These are phyloP conservation scores for Mangifera indica DNA, from an alignment of 345 rosid species.

Conservation along the genomic window DNA sequence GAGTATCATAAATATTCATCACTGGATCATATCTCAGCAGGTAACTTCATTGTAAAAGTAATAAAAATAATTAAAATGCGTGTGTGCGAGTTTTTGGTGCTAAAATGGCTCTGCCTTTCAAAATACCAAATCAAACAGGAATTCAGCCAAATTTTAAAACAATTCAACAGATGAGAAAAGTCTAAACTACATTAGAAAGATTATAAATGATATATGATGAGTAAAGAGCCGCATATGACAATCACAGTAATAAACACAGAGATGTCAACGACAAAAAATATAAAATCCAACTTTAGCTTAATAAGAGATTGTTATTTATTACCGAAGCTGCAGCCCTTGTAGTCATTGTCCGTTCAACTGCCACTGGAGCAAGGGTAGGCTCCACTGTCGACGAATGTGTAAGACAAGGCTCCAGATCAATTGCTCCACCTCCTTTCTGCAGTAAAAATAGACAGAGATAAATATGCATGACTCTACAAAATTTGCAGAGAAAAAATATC, in stretches of 20 bases:
- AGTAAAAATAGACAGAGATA: constrained; percentile 17
- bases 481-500: neutral
- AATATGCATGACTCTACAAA: neutral
- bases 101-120: neutral
- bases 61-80: too few species aligned
- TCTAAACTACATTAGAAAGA: neutral
- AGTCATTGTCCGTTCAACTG: constrained; percentile 98
- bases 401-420: constrained; percentile 94
- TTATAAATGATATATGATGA: constrained; percentile 4
- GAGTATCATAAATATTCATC: too few species aligned
- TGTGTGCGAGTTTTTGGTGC: too few species aligned
- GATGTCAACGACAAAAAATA: neutral
- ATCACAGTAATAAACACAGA: neutral
- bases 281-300: neutral
- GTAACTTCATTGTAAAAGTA: too few species aligned
- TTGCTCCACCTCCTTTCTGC: constrained; percentile 97
- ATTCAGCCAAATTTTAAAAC: neutral
- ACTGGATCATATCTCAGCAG: too few species aligned
- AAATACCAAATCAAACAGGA: neutral
- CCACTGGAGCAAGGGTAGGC: constrained; percentile 99
- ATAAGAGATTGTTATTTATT: constrained; percentile 21
- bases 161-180: neutral
- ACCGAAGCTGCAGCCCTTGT: constrained; percentile 99
- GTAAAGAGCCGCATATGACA: neutral
- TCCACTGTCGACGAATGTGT: constrained; percentile 92